Evolutionary conservation across 2,329 filamentous ascomycete species (phyloP), one percentile per base, ranked within the genome.

Genomic region (Neopestalotiopsis clavispora): DNA sequence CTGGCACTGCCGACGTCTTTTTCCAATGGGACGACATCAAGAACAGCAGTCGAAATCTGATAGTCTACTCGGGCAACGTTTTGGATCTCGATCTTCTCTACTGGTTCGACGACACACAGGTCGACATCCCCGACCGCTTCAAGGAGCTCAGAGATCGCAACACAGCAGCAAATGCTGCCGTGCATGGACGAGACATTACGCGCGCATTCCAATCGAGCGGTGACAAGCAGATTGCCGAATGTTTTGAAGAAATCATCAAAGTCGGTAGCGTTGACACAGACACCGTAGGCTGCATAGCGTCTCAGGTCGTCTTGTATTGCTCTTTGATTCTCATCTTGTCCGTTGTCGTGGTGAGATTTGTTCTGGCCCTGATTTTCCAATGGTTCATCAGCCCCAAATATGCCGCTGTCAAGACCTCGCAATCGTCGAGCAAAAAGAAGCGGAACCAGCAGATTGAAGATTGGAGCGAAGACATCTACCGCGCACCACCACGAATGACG

Each of bases 391-490:
- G 93, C 78, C 91, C 92, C 74, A 91, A 91, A 72, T 98, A 95
- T 77, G 95, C 92, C 3, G 94, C 95, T 0, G 83, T 87, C 62
- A 97, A 94, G 81, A 97, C 95, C 0, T 95, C 94, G 2, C 91
- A 97, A 79, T 90, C 90, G 17, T 90, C 91, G 4, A 90, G 96
- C 78, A 89, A 91, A 72, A 94, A 95, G 79, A 92, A 95, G 82
- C 91, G 96, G 69, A 92, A 95, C 74, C 90, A 92, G 74, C 94
- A 98, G 82, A 99, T 99, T 72, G 96, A 99, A 80, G 95, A 98
- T 75, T 99, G 96, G 96, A 92, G 92, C 14, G 94, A 98, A 72
- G 96, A 99, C 77, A 99, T 99, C 75, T 98, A 99, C 80, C 92
- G 94, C 58, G 93, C 95, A 3, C 94, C 94, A 30, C 91, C 92